Evolutionary conservation across 2,329 filamentous ascomycete species (phyloP), one percentile per base, ranked within the genome.

Genomic region (Emergomyces orientalis): DNA sequence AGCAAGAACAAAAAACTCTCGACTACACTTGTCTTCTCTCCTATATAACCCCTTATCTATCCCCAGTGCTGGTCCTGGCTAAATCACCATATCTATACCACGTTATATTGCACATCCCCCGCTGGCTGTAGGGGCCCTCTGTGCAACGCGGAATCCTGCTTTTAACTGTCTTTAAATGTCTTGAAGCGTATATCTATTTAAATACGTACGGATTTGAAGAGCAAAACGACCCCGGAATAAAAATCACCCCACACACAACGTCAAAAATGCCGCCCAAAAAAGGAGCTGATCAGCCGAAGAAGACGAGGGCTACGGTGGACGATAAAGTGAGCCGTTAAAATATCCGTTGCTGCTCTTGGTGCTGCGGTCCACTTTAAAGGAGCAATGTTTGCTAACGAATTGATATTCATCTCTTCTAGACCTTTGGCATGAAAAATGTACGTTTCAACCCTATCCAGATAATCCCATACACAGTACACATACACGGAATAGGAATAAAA

Each of bases 401-500:
- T 13, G 54, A 43, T 51, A 47, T 11, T 55, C 57, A n/a, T 39
- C 61, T 30, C 56, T 25, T 62, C 17, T 64, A 82, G 80, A 96
- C 94, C 58, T 99, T 99, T 82, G 94, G 94, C 71, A 97, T 99
- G 94, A 99, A 99, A 81, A 99, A 99, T 75, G 80, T 82, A 77
- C 69, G 78, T 76, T 54, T 64, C 57, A 62, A 25, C 41, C 34
- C 34, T 27, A 41, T 3, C 13, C 13, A 27, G 22, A 27, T 49
- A 49, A 27, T 14, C 0, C 11, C 47, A 37, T 37, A 37, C 34
- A 37, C 34, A 37, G 9, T n/a, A 7, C 13, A 49, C 25, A 51
- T 30, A 30, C 13, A 30, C 25, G 22, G 25, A 51, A 51, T 51
- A 30, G 25, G 25, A 27, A 30, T 51, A 17, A 7, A 11, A 30